A percentile compares a stretch with the other conserved stretches of the same genome.
Evolutionary conservation across 352 stramenopile species (phyloP).

Genomic region (Globisporangium megalacanthum): DNA sequence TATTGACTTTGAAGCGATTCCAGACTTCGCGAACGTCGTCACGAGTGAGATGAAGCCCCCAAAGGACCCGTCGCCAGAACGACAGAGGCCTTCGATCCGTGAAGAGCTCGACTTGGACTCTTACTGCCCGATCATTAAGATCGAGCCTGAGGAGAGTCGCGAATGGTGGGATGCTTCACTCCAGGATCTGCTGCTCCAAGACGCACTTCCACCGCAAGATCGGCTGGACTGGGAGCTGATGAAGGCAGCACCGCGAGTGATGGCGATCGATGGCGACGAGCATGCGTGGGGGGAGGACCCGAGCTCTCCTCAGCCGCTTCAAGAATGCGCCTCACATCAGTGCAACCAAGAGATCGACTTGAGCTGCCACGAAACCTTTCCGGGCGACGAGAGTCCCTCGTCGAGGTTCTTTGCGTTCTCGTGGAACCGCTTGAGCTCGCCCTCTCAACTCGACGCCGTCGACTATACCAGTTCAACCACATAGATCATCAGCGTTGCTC

Average conservation of each 20-base stretch:
- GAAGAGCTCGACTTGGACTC: slow-evolving; percentile 5
- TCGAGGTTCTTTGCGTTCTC: slow-evolving; percentile 9
- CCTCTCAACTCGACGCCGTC: background rate
- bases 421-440: slow-evolving; percentile 2
- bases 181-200: slow-evolving; percentile 30
- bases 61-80: background rate
- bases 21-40: background rate
- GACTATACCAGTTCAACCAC: background rate
- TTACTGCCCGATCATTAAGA: slow-evolving; percentile 5
- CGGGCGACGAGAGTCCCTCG: slow-evolving; percentile 6
- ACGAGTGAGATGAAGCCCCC: background rate
- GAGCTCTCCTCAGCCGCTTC: background rate
- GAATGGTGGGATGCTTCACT: slow-evolving; percentile 44
- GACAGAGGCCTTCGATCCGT: slow-evolving; percentile 15
- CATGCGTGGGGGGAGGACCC: slow-evolving; percentile 3
- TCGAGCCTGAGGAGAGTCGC: slow-evolving; percentile 12
- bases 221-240: slow-evolving; percentile 45
- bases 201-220: slow-evolving; percentile 28
- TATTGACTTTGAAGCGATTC: slow-evolving; percentile 5
- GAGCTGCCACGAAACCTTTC: slow-evolving; percentile 24
- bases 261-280: background rate
- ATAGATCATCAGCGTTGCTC: background rate
- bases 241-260: slow-evolving; percentile 1
- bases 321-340: background rate
- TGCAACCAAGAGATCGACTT: slow-evolving; percentile 15